Percentiles rank a stretch among this genome's conserved stretches.
Evolutionary conservation across 495 filamentous ascomycete genomes (phyloP).

Genomic region (Podospora pseudopauciseta): DNA sequence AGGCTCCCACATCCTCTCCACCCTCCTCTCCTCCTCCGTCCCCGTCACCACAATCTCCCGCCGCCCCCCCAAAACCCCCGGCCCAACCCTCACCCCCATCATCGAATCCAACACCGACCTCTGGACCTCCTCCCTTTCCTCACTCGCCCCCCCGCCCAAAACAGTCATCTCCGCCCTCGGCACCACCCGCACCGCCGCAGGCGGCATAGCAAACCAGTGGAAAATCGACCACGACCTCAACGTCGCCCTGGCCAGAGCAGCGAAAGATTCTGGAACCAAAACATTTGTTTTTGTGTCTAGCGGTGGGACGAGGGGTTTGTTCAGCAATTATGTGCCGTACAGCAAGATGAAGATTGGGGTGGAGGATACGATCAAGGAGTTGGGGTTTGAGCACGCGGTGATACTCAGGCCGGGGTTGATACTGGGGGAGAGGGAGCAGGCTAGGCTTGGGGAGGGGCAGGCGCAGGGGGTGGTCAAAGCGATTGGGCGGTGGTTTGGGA

Average conservation of each 20-base stretch:
- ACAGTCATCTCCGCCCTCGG: conserved; percentile 64
- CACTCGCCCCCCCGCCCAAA: conserved; percentile 53
- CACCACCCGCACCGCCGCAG: conserved; percentile 62
- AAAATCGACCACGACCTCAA: conserved; percentile 76
- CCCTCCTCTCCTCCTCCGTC: conserved; percentile 46
- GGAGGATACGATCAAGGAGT: conserved; percentile 66
- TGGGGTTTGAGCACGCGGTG: conserved; percentile 70
- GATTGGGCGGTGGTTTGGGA: conserved; percentile 45
- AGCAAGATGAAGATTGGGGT: conserved; percentile 74
- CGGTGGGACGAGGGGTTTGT: conserved; percentile 42
- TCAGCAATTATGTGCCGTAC: conserved; percentile 47
- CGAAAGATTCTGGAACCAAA: conserved; percentile 58
- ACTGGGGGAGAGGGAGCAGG: conserved; percentile 61
- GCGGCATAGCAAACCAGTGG: conserved; percentile 67
- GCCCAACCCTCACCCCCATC: conserved; percentile 49
- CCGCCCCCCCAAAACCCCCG: conserved; percentile 43
- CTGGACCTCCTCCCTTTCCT: conserved; percentile 55
- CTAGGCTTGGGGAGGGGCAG: conserved; percentile 48
- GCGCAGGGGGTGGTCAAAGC: conserved; percentile 48
- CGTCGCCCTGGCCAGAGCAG: conserved; percentile 62
- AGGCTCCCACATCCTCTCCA: conserved; percentile 55
- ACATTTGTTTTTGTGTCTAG: conserved; percentile 68
- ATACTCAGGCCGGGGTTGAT: conserved; percentile 74
- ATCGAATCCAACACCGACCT: conserved; percentile 46
- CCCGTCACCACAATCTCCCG: conserved; percentile 57